Percentiles rank a stretch among this genome's conserved stretches.
phyloP scores from a whole-genome alignment of 345 rosid species.

The Zanthoxylum bungeanum region DNA sequence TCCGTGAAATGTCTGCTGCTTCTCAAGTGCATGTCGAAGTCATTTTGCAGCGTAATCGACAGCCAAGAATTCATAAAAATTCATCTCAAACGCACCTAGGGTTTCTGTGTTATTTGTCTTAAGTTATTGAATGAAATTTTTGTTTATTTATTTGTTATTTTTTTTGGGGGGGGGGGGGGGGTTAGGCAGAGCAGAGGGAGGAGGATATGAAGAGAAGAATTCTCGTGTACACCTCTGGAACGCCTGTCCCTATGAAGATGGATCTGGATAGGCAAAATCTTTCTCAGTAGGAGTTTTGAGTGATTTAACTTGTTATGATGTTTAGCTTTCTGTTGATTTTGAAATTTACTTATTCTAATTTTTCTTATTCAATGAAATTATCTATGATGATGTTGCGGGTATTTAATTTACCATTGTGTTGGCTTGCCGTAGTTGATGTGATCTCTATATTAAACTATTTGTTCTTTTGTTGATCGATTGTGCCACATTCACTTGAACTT shows the following conservation, averaged over 20 bases:
- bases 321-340: not conserved
- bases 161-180: no score
- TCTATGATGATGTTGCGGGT: no score
- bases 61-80: no score
- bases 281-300: constrained; percentile 47
- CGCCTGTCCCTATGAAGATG: constrained; percentile 85
- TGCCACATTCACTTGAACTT: not conserved
- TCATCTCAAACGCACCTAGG: no score
- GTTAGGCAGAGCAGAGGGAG: constrained; percentile 48
- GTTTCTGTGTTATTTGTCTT: not conserved
- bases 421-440: not conserved
- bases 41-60: no score
- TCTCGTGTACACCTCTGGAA: constrained; percentile 64
- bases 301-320: no score
- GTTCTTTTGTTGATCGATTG: not conserved
- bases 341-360: not conserved
- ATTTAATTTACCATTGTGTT: not conserved
- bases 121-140: not conserved
- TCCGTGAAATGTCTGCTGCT: no score
- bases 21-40: no score
- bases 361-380: not conserved
- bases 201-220: constrained; percentile 61
- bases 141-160: not conserved
- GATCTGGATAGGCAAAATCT: constrained; percentile 86
- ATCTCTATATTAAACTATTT: not conserved